Percentiles rank a stretch among this genome's conserved stretches.
Conservation (phyloP, 1,139 yeast species). For the Zygoascus sp. region DNA sequence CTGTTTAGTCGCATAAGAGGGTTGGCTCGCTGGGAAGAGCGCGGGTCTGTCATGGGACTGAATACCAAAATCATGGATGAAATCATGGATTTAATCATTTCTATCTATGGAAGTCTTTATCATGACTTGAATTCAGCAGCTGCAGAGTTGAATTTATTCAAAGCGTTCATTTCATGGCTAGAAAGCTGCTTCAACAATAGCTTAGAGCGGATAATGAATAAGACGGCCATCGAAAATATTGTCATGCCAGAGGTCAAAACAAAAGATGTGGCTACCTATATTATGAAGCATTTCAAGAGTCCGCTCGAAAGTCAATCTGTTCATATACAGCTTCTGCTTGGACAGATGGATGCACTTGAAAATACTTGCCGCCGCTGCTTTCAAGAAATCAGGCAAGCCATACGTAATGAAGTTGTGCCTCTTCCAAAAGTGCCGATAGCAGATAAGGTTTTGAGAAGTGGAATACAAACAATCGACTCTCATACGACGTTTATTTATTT, state of each 20-base stretch:
- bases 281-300: conserved; percentile 17
- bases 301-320: background rate
- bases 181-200: conserved; percentile 24
- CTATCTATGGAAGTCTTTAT: conserved; percentile 39
- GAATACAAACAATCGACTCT: background rate
- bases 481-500: conserved; percentile 4
- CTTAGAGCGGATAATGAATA: conserved; percentile 20
- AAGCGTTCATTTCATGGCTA: conserved; percentile 44
- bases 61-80: conserved; percentile 30
- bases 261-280: conserved; percentile 23
- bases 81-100: conserved; percentile 35
- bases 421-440: conserved; percentile 1
- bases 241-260: conserved; percentile 19
- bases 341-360: background rate
- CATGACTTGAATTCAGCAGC: conserved; percentile 46
- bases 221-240: conserved; percentile 21
- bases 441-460: background rate
- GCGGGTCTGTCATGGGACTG: conserved; percentile 36
- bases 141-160: conserved; percentile 50
- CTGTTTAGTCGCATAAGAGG: conserved; percentile 49
- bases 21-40: conserved; percentile 40
- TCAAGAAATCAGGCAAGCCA: conserved; percentile 15
- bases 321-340: conserved; percentile 1
- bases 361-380: conserved; percentile 15
- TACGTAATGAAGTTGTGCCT: conserved; percentile 15